Evolutionary conservation across 2,329 filamentous ascomycete genomes (phyloP).

Genomic region (Sarocladiaceae sp.): DNA sequence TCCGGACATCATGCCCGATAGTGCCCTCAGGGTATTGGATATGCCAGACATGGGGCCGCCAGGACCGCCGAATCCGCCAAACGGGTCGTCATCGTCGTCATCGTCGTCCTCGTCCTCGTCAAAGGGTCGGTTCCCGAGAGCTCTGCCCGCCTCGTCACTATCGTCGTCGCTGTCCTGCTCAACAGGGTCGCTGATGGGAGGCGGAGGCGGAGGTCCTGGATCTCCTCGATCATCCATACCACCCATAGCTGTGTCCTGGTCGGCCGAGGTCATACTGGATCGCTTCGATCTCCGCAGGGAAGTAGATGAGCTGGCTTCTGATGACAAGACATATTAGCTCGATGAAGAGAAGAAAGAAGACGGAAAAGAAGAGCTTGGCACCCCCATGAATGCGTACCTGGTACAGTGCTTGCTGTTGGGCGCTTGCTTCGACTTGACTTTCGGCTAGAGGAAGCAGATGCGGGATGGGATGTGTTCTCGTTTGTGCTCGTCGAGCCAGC

Average conservation of each 20-base stretch:
- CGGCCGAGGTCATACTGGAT: constrained; percentile 40
- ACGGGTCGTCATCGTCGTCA: constrained; percentile 54
- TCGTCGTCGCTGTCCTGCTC: constrained; percentile 12
- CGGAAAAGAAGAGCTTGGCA: not conserved
- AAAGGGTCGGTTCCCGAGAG: not conserved
- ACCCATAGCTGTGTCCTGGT: constrained; percentile 65
- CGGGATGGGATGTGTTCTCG: constrained; percentile 33
- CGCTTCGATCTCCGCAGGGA: constrained; percentile 47
- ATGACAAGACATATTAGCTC: constrained; percentile 8
- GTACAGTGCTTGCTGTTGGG: constrained; percentile 30
- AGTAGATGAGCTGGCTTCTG: constrained; percentile 30
- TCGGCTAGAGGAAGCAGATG: constrained; percentile 62
- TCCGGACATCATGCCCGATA: constrained; percentile 89
- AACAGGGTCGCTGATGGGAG: constrained; percentile 24
- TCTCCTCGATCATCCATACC: constrained; percentile 54
- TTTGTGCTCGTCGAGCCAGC: constrained; percentile 35
- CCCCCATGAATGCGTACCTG: constrained; percentile 26
- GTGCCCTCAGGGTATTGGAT: constrained; percentile 73
- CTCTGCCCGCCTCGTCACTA: constrained; percentile 15
- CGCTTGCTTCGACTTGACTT: constrained; percentile 64
- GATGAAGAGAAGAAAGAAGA: not conserved
- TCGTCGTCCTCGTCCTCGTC: constrained; percentile 23
- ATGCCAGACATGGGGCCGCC: constrained; percentile 58
- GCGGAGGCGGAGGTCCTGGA: constrained; percentile 35
- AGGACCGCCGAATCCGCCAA: constrained; percentile 61